Conservation (phyloP, 2,329 filamentous ascomycete species). For the Botrytis aclada region DNA sequence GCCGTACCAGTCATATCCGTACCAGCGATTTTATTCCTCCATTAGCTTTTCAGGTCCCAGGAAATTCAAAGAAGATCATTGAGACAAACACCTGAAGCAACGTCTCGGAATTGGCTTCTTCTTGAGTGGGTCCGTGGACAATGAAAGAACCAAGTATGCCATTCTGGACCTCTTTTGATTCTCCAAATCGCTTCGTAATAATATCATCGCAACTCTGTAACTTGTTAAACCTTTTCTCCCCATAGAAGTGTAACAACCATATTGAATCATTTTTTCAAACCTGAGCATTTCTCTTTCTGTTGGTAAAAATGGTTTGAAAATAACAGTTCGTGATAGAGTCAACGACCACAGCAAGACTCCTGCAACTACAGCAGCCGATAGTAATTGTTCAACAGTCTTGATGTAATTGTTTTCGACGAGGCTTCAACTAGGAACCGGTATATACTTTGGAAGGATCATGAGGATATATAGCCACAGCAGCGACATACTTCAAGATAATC, state of each 20-base stretch:
- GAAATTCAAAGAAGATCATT: not conserved
- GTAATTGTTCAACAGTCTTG: constrained; percentile 42
- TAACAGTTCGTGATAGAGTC: constrained; percentile 41
- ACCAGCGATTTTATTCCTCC: constrained; percentile 44
- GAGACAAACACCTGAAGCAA: constrained; percentile 27
- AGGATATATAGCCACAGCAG: not conserved
- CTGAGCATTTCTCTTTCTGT: constrained; percentile 41
- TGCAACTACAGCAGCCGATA: constrained; percentile 46
- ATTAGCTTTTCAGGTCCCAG: not conserved
- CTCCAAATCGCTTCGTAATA: constrained; percentile 46
- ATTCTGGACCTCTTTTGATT: constrained; percentile 42
- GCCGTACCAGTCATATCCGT: constrained; percentile 57
- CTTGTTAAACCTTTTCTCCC: constrained; percentile 15
- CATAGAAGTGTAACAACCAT: constrained; percentile 25
- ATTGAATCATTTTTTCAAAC: constrained; percentile 46
- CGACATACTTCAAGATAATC: not conserved
- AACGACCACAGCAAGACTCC: constrained; percentile 44
- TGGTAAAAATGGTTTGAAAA: constrained; percentile 44
- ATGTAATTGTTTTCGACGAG: constrained; percentile 41
- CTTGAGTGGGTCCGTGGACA: constrained; percentile 26
- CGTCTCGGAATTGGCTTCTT: constrained; percentile 25
- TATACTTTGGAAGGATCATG: not conserved
- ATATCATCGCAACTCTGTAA: constrained; percentile 41
- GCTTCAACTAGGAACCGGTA: not conserved
- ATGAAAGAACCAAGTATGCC: constrained; percentile 54